Evolutionary conservation across 1,139 yeast species (phyloP).

Genomic region (Groenewaldozyma sp.): DNA sequence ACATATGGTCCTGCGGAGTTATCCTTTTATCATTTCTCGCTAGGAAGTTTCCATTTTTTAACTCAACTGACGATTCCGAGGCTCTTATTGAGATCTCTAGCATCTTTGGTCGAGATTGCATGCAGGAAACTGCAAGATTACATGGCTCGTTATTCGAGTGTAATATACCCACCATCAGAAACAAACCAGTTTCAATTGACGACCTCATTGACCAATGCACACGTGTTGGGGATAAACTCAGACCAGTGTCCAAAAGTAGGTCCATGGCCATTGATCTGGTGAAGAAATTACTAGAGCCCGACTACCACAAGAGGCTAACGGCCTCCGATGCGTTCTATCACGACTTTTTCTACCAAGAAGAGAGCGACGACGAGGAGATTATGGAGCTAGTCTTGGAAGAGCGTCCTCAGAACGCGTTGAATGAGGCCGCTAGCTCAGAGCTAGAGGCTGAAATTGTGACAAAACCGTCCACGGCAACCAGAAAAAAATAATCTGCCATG

Average conservation of each 20-base stretch:
- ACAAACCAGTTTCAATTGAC: conserved; percentile 10
- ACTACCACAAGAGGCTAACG: conserved; percentile 44
- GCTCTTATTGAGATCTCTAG: conserved; percentile 78
- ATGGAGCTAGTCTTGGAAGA: no score
- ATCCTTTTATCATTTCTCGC: conserved; percentile 64
- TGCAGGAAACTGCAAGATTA: conserved; percentile 67
- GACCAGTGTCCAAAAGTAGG: not conserved
- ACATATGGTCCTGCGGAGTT: conserved; percentile 90
- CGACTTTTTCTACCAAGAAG: conserved; percentile 38
- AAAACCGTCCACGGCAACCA: no score
- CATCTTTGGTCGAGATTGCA: conserved; percentile 69
- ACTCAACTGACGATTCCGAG: conserved; percentile 85
- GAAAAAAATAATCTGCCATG: no score
- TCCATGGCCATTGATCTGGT: conserved; percentile 39
- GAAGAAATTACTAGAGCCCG: conserved; percentile 45
- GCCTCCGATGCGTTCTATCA: conserved; percentile 49
- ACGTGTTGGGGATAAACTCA: not conserved
- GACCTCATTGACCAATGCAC: not conserved
- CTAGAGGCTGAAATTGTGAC: no score
- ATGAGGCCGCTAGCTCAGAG: no score
- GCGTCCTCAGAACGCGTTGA: no score
- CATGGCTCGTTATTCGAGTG: conserved; percentile 89
- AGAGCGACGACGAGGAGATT: not conserved
- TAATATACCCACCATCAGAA: conserved; percentile 38
- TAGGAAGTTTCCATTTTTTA: conserved; percentile 76